Base-by-base conservation (phyloP, 129 eudicot species). In the Ambrosia artemisiifolia region DNA sequence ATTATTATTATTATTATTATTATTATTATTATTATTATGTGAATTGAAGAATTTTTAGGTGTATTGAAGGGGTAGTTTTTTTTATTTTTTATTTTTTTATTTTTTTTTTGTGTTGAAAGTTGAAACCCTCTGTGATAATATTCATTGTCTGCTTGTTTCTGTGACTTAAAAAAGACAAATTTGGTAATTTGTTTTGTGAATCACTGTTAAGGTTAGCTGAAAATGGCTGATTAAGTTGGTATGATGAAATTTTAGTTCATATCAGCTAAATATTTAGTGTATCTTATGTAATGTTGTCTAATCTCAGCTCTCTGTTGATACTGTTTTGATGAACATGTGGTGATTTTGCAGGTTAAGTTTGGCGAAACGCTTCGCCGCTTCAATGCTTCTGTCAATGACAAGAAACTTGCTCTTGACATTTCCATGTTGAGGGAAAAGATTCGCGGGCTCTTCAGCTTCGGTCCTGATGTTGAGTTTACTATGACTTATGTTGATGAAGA, bases 401-500 rank as follows among this genome's bases (percentile, higher is more conserved):
- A 59, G 19, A 62, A 72, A 19, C 84, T 95, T 69, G 82, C 59
- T 67, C 76, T 95, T 49, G 75, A 74, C 67, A 76, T 85, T 80
- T 81, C 42, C 32, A 80, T 73, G 46, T 61, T 95, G 75, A 91
- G 85, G 79, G 73, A 53, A 61, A 95, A 88, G 81, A 73, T 95
- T 18, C 65, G 74, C 42, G 11, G 61, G 13, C 90, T 90, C 34
- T 95, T 95, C 68, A 67, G 72, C 75, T 81, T 95, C 40, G 76
- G 85, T 72, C 55, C 88, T 10, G 89, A 81, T 75, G 75, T 85
- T 30, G 85, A 67, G 24, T 78, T 86, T 49, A 79, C 49, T 2
- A 79, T 95, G 18, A 90, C 91, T 10, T 95, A 95, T 47, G 61
- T 82, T 24, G 99, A 95, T 65, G 99, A 95, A 74, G 99, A 95